Conservation (phyloP, 2,329 filamentous ascomycete species). For the Eurotiales sp. region DNA sequence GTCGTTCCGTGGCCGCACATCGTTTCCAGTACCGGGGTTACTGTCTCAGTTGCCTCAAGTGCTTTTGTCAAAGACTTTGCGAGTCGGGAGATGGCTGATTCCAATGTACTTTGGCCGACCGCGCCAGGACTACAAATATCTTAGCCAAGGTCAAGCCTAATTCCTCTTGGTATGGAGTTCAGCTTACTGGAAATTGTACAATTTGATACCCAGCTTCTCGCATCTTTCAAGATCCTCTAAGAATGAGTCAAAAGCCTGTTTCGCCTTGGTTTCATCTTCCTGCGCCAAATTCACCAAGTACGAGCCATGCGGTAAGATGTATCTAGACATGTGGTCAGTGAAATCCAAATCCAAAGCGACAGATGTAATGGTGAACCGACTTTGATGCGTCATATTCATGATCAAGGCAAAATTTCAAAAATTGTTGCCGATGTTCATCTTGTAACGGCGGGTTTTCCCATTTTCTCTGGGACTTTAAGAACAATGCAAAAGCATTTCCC, state of each 20-base stretch:
- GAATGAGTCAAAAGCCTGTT: constrained; percentile 81
- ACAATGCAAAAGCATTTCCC: constrained; percentile 89
- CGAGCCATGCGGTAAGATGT: constrained; percentile 86
- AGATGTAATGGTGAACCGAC: constrained; percentile 22
- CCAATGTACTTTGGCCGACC: constrained; percentile 63
- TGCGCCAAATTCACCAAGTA: constrained; percentile 97
- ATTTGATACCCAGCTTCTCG: constrained; percentile 74
- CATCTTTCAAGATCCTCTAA: constrained; percentile 84
- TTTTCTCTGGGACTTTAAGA: constrained; percentile 94
- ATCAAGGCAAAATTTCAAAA: constrained; percentile 63
- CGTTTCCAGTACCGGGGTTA: constrained; percentile 86
- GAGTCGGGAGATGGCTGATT: constrained; percentile 71
- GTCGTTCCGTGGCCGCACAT: constrained; percentile 91
- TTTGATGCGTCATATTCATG: constrained; percentile 68
- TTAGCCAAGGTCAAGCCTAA: neutral
- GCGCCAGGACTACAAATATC: constrained; percentile 62
- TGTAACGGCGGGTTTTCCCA: constrained; percentile 81
- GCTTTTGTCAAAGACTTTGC: constrained; percentile 78
- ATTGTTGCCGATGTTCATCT: constrained; percentile 63
- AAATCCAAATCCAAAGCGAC: neutral
- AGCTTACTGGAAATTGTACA: constrained; percentile 90
- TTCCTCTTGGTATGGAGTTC: neutral
- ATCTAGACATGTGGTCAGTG: constrained; percentile 32
- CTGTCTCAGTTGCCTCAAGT: constrained; percentile 69
- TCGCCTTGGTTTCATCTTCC: constrained; percentile 70